Base-by-base conservation (phyloP, 495 filamentous ascomycete species). In the Aspergillus diversus region DNA sequence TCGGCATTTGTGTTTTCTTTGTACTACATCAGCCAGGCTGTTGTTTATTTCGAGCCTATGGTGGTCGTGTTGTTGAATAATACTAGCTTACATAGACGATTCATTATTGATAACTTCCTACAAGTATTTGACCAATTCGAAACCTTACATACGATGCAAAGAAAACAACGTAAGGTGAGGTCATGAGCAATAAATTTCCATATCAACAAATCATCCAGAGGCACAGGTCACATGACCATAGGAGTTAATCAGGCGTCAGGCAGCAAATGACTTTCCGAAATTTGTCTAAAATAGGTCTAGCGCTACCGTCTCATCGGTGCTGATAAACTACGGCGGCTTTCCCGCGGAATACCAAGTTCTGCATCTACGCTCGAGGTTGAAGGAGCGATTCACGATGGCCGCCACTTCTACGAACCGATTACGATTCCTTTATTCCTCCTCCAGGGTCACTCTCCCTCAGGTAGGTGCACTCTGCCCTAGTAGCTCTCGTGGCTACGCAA, bases 401-500 rank as follows among this genome's bases (percentile, higher is more conserved):
- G 70, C 70, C 56, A 69, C 70, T 53, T 69, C 77, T 27, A 69
- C 77, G 63, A 72, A 66, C 51, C 69, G 71, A 16, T 67, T 81
- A 59, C 71, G 79, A 62, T 69, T 67, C 43, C 58, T 81, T 42
- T 75, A 74, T 48, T 70, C 73, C 32, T 72, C 74, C 34, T 64
- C 69, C 5, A 66, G 66, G 63, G 59, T 65, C 6, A n/a, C 58
- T 47, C 15, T 69, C 16, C 53, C 67, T 60, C 66, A 70, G 8
- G 2, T 64, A 1, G 54, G 67, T 4, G 46, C 59, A 35, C 31
- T 67, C 55, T 37, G 60, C 33, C 58, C 71, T 15, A 56, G 73
- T 61, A 60, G 49, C 60, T 27, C 59, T 59, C 77, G 77, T 56
- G 65, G 60, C 66, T 81, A 80, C 55, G 79, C 79, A 17, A 81